A percentile compares a stretch with the other conserved stretches of the same genome.
phyloP scores from a whole-genome alignment of 805 yeast genomes.

The Torulaspora franciscae region DNA sequence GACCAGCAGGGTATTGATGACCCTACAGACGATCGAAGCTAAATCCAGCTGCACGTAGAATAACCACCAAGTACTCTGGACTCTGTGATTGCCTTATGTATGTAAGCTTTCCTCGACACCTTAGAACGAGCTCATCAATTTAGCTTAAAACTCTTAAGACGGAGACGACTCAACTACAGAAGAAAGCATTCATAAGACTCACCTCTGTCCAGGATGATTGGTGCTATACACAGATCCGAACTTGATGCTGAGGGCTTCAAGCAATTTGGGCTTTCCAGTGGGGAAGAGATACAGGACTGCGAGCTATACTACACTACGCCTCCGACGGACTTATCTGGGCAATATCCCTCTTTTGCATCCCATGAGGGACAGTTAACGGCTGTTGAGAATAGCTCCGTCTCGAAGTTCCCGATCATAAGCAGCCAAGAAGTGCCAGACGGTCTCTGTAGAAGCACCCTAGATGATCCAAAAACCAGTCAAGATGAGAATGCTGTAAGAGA shows the following conservation, averaged over 20 bases:
- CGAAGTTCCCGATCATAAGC: not conserved
- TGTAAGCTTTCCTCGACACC: not conserved
- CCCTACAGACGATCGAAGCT: not conserved
- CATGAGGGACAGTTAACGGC: not conserved
- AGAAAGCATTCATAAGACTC: no score
- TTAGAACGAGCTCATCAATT: not conserved
- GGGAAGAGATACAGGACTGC: not conserved
- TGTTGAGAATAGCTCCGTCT: not conserved
- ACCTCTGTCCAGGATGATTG: not conserved
- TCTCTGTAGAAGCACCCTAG: not conserved
- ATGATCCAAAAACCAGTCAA: constrained; percentile 17
- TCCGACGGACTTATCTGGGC: not conserved
- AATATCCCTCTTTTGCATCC: not conserved
- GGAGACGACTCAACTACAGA: no score
- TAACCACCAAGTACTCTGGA: not conserved
- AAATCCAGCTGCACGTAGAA: not conserved
- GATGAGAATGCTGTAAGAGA: constrained; percentile 42
- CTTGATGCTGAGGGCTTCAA: not conserved
- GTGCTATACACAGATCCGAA: not conserved
- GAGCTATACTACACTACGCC: not conserved
- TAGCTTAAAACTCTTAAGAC: not conserved
- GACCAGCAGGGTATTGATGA: not conserved
- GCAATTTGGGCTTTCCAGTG: not conserved
- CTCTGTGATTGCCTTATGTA: not conserved
- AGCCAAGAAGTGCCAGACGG: not conserved